These are phyloP conservation scores for Plasmodiophora brassicae DNA, from an alignment of 208 protist species.

Conservation along the genomic window DNA sequence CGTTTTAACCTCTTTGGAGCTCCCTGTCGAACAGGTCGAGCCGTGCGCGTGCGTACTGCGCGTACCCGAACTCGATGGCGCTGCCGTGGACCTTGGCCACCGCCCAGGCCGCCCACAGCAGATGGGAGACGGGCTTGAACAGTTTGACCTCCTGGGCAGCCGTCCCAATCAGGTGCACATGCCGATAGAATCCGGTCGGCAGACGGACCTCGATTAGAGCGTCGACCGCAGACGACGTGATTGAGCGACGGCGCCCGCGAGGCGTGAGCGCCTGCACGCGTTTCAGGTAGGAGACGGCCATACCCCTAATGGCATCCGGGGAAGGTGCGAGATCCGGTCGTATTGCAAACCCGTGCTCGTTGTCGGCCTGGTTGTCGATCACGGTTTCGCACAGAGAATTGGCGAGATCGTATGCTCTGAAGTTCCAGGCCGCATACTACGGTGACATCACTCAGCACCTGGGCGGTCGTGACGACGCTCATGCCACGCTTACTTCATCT, in stretches of 20 bases:
- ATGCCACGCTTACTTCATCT: too few relatives aligned
- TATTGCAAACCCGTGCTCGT: background rate
- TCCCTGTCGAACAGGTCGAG: constrained; percentile 6
- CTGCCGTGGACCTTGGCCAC: background rate
- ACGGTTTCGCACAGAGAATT: background rate
- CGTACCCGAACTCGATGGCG: background rate
- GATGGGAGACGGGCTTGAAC: background rate
- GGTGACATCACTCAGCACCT: background rate
- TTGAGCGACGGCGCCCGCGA: too few relatives aligned
- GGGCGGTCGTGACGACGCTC: too few relatives aligned
- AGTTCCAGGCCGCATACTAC: too few relatives aligned
- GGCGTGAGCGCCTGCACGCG: too few relatives aligned
- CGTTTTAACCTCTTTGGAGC: too few relatives aligned
- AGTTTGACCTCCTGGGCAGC: background rate
- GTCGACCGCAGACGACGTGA: background rate
- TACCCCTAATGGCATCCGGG: background rate
- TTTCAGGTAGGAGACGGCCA: background rate
- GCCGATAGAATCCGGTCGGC: too few relatives aligned
- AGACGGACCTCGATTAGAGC: background rate
- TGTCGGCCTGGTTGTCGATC: background rate
- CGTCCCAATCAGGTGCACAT: background rate
- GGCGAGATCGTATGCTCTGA: constrained; percentile 21
- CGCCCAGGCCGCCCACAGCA: constrained; percentile 8
- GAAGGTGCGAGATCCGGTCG: background rate
- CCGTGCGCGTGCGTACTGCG: background rate